Evolutionary conservation across 495 filamentous ascomycete genomes (phyloP).

Genomic region (Aspergillus panamensis): DNA sequence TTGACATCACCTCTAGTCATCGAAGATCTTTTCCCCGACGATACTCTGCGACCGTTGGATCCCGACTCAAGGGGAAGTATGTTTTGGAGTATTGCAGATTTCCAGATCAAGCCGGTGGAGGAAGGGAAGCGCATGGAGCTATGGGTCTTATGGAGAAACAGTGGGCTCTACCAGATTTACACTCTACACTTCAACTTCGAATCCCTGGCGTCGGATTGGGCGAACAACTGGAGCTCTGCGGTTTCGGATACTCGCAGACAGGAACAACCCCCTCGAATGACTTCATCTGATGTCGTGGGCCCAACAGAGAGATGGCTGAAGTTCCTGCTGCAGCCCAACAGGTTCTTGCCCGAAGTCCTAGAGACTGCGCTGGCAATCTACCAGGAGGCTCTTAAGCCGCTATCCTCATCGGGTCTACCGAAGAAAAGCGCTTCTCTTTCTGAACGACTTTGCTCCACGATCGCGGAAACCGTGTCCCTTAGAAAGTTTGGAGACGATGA

Average conservation of each 20-base stretch:
- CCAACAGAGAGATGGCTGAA: constrained; percentile 47
- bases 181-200: constrained; percentile 55
- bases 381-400: constrained; percentile 52
- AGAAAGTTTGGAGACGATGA: constrained; percentile 56
- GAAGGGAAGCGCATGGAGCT: constrained; percentile 57
- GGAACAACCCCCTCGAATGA: constrained; percentile 47
- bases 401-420: constrained; percentile 33
- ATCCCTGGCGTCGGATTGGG: constrained; percentile 56
- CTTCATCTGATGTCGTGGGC: constrained; percentile 59
- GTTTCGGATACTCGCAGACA: constrained; percentile 59
- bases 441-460: constrained; percentile 65
- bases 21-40: constrained; percentile 62
- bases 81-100: constrained; percentile 85
- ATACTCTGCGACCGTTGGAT: constrained; percentile 61
- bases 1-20: constrained; percentile 60
- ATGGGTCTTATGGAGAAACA: constrained; percentile 88
- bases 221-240: constrained; percentile 67
- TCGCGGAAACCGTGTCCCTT: constrained; percentile 61
- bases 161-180: constrained; percentile 72
- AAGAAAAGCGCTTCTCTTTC: constrained; percentile 53
- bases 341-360: constrained; percentile 71
- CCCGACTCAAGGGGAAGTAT: constrained; percentile 67
- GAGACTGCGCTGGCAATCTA: constrained; percentile 78
- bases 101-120: constrained; percentile 57
- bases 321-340: constrained; percentile 77